Base-by-base conservation (phyloP, 1,284 basidiomycete species). In the Puccinia triticina region DNA sequence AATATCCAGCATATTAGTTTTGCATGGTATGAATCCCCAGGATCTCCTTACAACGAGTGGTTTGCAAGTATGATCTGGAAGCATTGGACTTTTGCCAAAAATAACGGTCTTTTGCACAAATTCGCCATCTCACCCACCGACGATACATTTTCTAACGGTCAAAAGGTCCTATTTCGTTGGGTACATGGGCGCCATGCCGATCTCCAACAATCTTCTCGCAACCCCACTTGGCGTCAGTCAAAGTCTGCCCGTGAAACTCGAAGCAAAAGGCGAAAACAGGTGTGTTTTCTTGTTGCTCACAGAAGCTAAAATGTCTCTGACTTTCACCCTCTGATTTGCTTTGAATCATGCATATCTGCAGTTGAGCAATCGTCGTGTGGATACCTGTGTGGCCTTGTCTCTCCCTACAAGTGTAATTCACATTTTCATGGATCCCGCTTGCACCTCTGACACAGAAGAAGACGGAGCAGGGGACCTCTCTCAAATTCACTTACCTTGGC, bases 31-130 rank as follows among this genome's bases (percentile, higher is more conserved):
- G 12, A 69, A 69, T 29, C 43, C 40, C 66, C 66, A 23, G 40
- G 12, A 7, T 69, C 66, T 0, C 66, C 66, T 7, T 69, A 43
- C 37, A 69, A 69, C 66, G 23, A 43, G 26, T 43, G 66, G 66
- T 69, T 69, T 69, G 18, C 66, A 14, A 69, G 7, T 8, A 69
- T 69, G 66, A 46, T 69, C 18, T 69, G 4, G 66, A 69, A 69
- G 26, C 66, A 69, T 69, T 69, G 37, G 66, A 69, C 18, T 1
- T 69, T 69, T 69, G 37, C 66, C 1, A 40, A 69, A 46, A 69
- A 69, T 46, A 69, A 43, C 37, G 21, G 40, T 7, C 66, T 69
- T 14, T 11, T 69, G 43, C n/a, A 40, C 66, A 69, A 69, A 69
- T 69, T 43, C 32, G 37, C 26, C 37, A 69, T 69, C n/a, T 40